Conservation (phyloP, 176 grass and related monocot species). For the Areca catechu region DNA sequence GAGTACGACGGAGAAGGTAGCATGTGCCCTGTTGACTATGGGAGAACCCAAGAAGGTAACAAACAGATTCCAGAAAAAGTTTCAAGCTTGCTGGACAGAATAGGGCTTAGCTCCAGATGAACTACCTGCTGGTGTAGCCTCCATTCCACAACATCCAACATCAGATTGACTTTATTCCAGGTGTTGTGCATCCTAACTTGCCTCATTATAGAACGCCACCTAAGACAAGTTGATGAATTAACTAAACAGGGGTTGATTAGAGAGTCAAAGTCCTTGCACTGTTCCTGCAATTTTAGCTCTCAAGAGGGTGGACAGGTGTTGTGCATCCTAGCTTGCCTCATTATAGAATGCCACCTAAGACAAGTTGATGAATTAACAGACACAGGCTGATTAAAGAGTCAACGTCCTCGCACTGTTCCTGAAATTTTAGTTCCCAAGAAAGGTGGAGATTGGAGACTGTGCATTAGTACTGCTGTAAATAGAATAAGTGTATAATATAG, state of each 20-base stretch:
- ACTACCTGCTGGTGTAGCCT: not conserved
- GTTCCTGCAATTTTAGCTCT: not conserved
- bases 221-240: not conserved
- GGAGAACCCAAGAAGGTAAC: not conserved
- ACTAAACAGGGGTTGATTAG: not conserved
- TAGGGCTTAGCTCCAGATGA: not conserved
- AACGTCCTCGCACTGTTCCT: not conserved
- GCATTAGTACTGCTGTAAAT: not conserved
- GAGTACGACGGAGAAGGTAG: not conserved
- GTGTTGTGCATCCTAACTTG: not conserved
- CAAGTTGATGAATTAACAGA: not conserved
- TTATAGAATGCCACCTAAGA: not conserved
- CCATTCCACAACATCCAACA: not conserved
- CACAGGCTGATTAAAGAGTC: not conserved
- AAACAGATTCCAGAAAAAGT: slow-evolving; percentile 1
- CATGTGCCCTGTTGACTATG: not conserved
- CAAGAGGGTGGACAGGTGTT: not conserved
- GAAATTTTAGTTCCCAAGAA: not conserved
- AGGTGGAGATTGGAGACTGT: not conserved
- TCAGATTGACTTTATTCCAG: not conserved
- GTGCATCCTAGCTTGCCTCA: not conserved
- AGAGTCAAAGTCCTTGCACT: not conserved
- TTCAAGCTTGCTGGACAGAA: not conserved
- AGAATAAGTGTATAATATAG: not conserved
- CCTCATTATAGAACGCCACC: not conserved